These are phyloP conservation scores for Halophytophthora batemanensis DNA, from an alignment of 352 stramenopile species.

Conservation along the genomic window DNA sequence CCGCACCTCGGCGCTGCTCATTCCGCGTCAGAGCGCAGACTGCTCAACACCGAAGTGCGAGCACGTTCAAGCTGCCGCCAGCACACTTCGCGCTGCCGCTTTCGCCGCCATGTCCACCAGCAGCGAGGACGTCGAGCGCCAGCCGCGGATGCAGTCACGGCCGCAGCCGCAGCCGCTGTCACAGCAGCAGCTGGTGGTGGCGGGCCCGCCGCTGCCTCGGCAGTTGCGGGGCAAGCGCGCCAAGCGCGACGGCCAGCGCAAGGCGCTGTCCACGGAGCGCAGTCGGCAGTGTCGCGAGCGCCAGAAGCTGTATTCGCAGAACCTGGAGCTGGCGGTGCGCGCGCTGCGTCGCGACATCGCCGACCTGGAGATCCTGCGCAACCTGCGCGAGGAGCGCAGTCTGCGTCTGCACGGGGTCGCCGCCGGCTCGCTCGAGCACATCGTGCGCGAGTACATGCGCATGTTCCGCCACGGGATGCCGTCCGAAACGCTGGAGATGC, in stretches of 20 bases:
- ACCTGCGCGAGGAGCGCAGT: constrained; percentile 37
- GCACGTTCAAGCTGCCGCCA: too few species aligned
- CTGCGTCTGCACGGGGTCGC: constrained; percentile 26
- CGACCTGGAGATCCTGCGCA: constrained; percentile 41
- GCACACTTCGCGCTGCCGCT: too few species aligned
- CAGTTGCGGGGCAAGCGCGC: not conserved
- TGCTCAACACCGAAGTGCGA: too few species aligned
- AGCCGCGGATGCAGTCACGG: too few species aligned
- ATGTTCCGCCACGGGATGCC: constrained; percentile 51
- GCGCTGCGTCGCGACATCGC: constrained; percentile 37
- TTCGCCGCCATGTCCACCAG: not conserved
- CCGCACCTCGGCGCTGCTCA: too few species aligned
- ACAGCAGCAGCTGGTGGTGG: not conserved
- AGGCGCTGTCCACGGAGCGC: constrained; percentile 48
- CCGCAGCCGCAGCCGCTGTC: too few species aligned
- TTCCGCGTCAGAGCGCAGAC: too few species aligned
- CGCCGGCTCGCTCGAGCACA: constrained; percentile 36
- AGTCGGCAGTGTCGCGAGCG: constrained; percentile 48
- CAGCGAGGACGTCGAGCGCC: not conserved
- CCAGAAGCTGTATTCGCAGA: constrained; percentile 44
- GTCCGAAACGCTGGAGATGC: constrained; percentile 9
- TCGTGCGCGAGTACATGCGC: constrained; percentile 47
- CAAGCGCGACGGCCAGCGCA: constrained; percentile 4
- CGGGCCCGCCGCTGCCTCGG: not conserved
- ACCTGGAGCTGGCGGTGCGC: constrained; percentile 34